Percentiles rank a stretch among this genome's conserved stretches.
These are phyloP conservation scores for Mycena amicta DNA, from an alignment of 768 basidiomycete genomes.

Conservation along the genomic window DNA sequence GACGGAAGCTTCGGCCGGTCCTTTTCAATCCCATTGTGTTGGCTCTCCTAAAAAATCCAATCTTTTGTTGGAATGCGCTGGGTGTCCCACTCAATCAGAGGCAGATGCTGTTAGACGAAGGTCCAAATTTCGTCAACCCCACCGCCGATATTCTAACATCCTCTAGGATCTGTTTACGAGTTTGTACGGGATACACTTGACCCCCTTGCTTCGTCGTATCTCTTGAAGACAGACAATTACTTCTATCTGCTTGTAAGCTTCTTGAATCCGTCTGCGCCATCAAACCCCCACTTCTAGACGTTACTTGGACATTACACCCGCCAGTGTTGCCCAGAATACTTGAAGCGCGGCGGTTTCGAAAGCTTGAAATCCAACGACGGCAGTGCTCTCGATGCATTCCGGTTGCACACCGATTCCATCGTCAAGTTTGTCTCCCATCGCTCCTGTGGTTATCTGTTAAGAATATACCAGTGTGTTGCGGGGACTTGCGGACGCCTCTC, in stretches of 20 bases:
- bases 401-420: conserved; percentile 74
- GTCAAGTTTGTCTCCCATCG: conserved; percentile 48
- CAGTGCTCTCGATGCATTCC: conserved; percentile 53
- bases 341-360: conserved; percentile 63
- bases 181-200: conserved; percentile 57
- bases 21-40: conserved; percentile 61
- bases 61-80: conserved; percentile 77
- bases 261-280: too few relatives aligned
- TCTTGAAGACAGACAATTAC: conserved; percentile 66
- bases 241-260: conserved; percentile 67
- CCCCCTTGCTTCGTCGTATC: conserved; percentile 46
- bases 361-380: conserved; percentile 51
- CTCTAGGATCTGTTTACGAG: conserved; percentile 39
- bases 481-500: conserved; percentile 38
- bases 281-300: too few relatives aligned
- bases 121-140: conserved; percentile 19
- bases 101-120: conserved; percentile 57
- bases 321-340: conserved; percentile 63
- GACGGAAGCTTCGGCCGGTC: conserved; percentile 58
- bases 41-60: conserved; percentile 52
- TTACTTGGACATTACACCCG: conserved; percentile 59
- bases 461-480: conserved; percentile 31
- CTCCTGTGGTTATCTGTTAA: not conserved
- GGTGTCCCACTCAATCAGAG: conserved; percentile 77
- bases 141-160: not conserved